Base-by-base conservation (phyloP, 441 rosid genomes). In the Erodium moschatum region DNA sequence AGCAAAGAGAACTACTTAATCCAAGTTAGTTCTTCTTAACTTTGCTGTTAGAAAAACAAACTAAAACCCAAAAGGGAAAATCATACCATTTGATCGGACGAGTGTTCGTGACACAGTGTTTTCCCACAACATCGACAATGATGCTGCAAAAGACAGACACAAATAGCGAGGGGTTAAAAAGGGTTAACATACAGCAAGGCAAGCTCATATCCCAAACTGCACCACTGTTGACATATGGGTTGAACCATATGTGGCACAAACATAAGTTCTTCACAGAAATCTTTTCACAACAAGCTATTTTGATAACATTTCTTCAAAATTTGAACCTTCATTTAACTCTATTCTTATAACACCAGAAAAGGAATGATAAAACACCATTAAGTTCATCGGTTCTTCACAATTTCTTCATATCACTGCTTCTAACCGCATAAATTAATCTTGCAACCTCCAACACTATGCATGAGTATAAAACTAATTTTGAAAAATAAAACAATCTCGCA, bases 51-150 rank as follows among this genome's bases (percentile, higher is more conserved):
- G 46, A 54, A 1, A 64, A 20, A 29, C 4, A 13, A 58, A n/a
- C 42, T 24, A 6, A 70, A 35, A 40, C 46, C 12, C 61, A 13
- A 61, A 35, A 18, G 21, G 5, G n/a, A 68, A 67, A 38, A 27
- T 24, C 63, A 48, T 64, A 89, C 92, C 96, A 87, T 85, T 76
- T 89, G 90, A 76, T 77, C 71, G 24, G 96, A 81, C 3, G 96
- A 89, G 77, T 89, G 96, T 61, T 87, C 96, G 3, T 79, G 77
- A 77, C 96, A 87, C 42, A 89, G 71, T 13, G 96, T 83, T 79
- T 86, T 82, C 62, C 96, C 90, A 65, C 92, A 89, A 72, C 90
- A 71, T 64, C 92, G 84, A 71, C 96, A 75, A 19, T 75, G 78
- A 70, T 70, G 74, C 78, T 75, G 46, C 67, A 63, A 20, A n/a